Evolutionary conservation across 2,329 filamentous ascomycete genomes (phyloP), one percentile per base, ranked within the genome.

Genomic region (Penicillium sp.): DNA sequence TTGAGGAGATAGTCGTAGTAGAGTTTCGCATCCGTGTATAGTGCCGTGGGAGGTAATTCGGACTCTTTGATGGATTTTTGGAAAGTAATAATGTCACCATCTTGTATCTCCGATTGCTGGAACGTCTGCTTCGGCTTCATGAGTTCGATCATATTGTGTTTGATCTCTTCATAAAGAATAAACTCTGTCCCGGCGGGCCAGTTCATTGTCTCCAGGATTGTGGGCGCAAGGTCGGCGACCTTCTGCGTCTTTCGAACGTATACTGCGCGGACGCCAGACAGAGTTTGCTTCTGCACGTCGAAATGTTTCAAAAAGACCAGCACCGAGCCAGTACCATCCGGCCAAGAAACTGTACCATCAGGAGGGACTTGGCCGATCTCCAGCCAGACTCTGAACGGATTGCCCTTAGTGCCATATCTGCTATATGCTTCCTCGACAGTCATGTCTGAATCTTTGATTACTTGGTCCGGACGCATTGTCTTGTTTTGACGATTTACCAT

Each of bases 401-500:
- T 81, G 48, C 85, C 88, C 81, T 83, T 90, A 70, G 83, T 96
- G 79, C 80, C 92, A 74, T 83, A 90, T 81, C 89, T 88, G 60
- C 81, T 83, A 59, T 86, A 83, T 2, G 88, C 88, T 66, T 97
- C 93, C 68, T 93, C 91, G 15, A 95, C 82, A 0, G 89, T 93
- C 75, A 92, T 90, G 5, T 89, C 85, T 2, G 88, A 80, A 71
- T 96, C 93, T 74, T 87, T 86, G 53, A 99, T 88, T 0, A 93
- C 91, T 62, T 92, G 89, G 73, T 99, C 95, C 0, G 96, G 95
- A 19, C 95, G 88, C 44, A 92, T 90, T 0, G 95, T 99, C 78
- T 97, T 97, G 75, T 99, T 99, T 76, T 99, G 95, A 11, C 95
- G 90, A 74, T 97, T 98, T 1, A 99, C 95, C 93, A 99, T 97